phyloP scores from a whole-genome alignment of 768 basidiomycete species.

The Galerina marginata region DNA sequence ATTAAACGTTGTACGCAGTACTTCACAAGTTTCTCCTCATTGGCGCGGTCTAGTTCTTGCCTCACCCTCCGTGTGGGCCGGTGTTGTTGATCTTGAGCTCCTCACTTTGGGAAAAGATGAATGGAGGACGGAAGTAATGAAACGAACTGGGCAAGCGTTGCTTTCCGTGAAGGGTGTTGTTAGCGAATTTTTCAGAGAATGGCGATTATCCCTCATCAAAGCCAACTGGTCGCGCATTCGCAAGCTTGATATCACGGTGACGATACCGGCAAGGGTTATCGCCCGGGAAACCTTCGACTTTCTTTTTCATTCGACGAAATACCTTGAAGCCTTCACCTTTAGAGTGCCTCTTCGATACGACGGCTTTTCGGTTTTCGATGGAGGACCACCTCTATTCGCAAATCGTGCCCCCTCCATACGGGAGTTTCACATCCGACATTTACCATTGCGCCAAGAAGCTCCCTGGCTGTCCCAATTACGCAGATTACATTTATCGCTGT shows the following conservation, averaged over 20 bases:
- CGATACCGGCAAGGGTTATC: too few species aligned
- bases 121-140: background rate
- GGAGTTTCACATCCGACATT: background rate
- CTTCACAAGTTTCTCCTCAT: background rate
- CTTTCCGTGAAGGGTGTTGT: too few species aligned
- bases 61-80: background rate
- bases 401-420: background rate
- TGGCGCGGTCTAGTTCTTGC: background rate
- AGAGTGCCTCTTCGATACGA: too few species aligned
- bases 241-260: background rate
- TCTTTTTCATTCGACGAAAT: too few species aligned
- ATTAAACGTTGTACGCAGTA: background rate
- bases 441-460: background rate
- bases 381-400: too few species aligned
- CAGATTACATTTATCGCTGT: background rate
- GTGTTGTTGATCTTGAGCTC: background rate
- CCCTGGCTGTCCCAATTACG: background rate
- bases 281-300: too few species aligned
- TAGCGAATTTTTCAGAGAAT: too few species aligned
- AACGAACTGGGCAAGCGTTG: too few species aligned
- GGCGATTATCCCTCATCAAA: background rate
- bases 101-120: background rate
- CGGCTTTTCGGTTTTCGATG: too few species aligned
- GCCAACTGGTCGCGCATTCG: background rate
- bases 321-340: too few species aligned